A percentile compares a stretch with the other conserved stretches of the same genome.
These are phyloP conservation scores for Sphagnum tenellum DNA, from an alignment of 225 moss, liverwort and hornwort species.

Conservation along the genomic window DNA sequence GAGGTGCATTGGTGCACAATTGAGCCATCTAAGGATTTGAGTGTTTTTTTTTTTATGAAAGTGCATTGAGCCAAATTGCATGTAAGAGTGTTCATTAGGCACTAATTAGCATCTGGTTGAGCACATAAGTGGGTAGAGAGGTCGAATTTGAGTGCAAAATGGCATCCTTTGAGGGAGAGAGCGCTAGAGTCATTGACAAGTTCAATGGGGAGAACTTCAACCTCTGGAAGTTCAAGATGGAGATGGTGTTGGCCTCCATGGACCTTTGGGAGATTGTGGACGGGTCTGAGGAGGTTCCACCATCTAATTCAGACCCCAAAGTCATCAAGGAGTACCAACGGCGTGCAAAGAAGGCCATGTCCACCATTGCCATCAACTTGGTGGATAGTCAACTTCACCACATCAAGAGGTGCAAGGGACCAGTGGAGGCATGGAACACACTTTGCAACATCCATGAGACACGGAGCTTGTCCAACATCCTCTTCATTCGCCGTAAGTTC, in stretches of 20 bases:
- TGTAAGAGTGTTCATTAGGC: no score
- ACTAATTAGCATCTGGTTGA: no score
- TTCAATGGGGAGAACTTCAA: constrained; percentile 6
- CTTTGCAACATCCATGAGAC: constrained; percentile 8
- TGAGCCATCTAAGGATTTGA: no score
- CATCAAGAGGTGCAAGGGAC: constrained; percentile 6
- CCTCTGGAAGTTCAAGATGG: constrained; percentile 8
- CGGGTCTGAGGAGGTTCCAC: constrained; percentile 4
- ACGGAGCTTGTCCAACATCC: constrained; percentile 6
- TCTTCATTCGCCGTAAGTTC: constrained; percentile 14
- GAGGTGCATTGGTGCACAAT: no score
- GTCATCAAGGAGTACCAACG: constrained; percentile 7
- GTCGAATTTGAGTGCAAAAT: not conserved
- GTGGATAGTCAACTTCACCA: constrained; percentile 9
- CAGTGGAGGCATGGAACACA: constrained; percentile 6
- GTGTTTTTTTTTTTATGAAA: no score
- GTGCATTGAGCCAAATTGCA: no score
- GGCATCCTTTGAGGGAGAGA: constrained; percentile 4
- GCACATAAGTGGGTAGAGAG: not conserved
- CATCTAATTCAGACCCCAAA: not conserved
- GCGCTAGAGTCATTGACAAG: not conserved
- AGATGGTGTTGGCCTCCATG: constrained; percentile 6
- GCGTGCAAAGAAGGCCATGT: constrained; percentile 3
- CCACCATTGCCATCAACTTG: constrained; percentile 6
- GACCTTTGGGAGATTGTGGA: constrained; percentile 9